Evolutionary conservation across 352 stramenopile species (phyloP), one percentile per base, ranked within the genome.

Genomic region (Lagenidium sp.): DNA sequence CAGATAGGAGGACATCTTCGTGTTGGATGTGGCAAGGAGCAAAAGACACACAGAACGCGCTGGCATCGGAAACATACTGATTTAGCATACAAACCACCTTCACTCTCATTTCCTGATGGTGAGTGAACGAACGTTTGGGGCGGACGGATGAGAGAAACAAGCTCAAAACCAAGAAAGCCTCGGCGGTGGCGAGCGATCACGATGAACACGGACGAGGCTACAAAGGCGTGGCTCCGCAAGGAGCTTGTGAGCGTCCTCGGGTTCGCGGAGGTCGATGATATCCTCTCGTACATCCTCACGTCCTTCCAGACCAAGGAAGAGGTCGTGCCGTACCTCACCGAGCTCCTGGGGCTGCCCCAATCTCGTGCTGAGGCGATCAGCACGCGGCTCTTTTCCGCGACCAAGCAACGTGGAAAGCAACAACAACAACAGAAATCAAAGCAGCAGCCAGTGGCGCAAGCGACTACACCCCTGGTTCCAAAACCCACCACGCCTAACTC

Each of bases 241-340:
- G 75, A 87, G 64, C 60, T 85, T 25, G 52, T 58, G 62, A 64
- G 46, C 46, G 69, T 71, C 20, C 56, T 88, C 43, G 76, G 76
- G 40, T 88, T 88, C 55, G 43, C 53, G 5, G 72, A 88, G 40
- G 76, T 88, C 29, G 65, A 80, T 24, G 76, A 88, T 44, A 88
- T 88, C 44, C 61, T 69, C 8, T 39, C 24, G 12, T 83, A 88
- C 46, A 53, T 85, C 21, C 53, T 60, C 30, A 67, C 32, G 36
- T 62, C 48, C 7, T 82, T 88, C 48, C 24, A 51, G 35, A 62
- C 63, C 16, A 65, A 67, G 30, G 42, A 65, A 16, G 71, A 85
- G 40, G 63, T 56, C 20, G 62, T 57, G 38, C 58, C 49, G 30
- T 88, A 88, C 43, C 63, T 88, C 26, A 73, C 71, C 0, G 76